These are phyloP conservation scores for Hemileia vastatrix DNA, from an alignment of 1,284 basidiomycete species.

Conservation along the genomic window DNA sequence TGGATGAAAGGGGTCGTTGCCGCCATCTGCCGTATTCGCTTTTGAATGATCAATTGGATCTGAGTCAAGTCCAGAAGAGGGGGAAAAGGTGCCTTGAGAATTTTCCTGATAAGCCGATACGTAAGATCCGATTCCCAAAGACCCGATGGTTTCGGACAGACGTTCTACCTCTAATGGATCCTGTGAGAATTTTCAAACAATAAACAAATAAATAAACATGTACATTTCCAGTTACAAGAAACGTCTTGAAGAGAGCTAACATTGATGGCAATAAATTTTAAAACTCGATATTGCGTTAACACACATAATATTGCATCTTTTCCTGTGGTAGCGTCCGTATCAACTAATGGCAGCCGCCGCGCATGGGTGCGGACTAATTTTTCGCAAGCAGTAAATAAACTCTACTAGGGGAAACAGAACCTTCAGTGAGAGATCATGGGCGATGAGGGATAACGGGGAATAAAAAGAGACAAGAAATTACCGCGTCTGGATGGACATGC, in stretches of 20 bases:
- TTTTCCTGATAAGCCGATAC: conserved; percentile 50
- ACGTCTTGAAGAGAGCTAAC: conserved; percentile 50
- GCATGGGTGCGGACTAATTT: conserved; percentile 92
- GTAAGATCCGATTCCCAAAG: conserved; percentile 87
- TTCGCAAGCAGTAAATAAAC: conserved; percentile 82
- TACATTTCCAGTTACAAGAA: background rate
- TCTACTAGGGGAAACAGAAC: conserved; percentile 46
- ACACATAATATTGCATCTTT: conserved; percentile 94
- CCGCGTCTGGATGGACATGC: conserved; percentile 65
- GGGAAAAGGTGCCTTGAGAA: conserved; percentile 11
- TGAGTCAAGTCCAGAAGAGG: conserved; percentile 3
- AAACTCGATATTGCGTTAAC: conserved; percentile 89
- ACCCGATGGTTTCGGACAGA: conserved; percentile 68
- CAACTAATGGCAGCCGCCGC: conserved; percentile 82
- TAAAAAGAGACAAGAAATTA: background rate
- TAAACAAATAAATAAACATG: too few species aligned
- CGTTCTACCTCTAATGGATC: conserved; percentile 59
- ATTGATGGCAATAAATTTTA: conserved; percentile 98
- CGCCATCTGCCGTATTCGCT: conserved; percentile 22
- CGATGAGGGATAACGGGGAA: background rate
- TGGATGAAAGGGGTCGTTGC: conserved; percentile 60
- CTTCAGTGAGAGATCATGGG: background rate
- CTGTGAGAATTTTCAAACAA: too few species aligned
- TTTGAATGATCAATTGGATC: conserved; percentile 5
- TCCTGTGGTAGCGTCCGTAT: conserved; percentile 83